Evolutionary conservation across 306 rosid species (phyloP), one percentile per base, ranked within the genome.

Genomic region (Purshia tridentata): DNA sequence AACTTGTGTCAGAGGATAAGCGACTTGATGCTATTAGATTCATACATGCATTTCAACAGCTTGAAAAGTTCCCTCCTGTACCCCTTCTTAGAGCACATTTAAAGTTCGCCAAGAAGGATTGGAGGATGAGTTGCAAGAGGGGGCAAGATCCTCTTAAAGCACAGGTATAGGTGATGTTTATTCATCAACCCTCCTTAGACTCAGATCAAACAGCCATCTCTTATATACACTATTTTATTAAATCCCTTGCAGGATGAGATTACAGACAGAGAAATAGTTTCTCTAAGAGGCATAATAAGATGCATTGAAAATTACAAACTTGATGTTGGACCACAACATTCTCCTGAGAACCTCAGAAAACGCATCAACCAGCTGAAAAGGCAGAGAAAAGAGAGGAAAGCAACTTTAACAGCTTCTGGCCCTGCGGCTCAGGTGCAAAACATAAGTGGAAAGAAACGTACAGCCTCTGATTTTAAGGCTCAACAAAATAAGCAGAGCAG

Each of bases 271-370:
- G 85, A 84, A 71, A 69, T 81, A 35, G 55, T 58, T 20, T 63
- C 81, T 55, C 59, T 84, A 48, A 84, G 35, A 77, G 67, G 75
- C 6, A 58, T 78, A 64, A 18, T 74, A 69, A 71, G 50, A 49
- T 84, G 81, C 70, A 67, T 84, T 75, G 81, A 70, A 40, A 29
- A 45, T n/a, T 77, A 81, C 78, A 67, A 66, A 20, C 88, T 84
- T 12, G 61, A 37, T 22, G 65, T 83, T 19, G 76, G 74, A 45
- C 66, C 75, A 22, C 29, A 71, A n/a, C 75, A 22, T 49, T 67
- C 77, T 74, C 78, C 85, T 2, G 68, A 58, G 49, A 29, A 13
- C 52, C 83, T 84, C 7, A 67, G 70, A 77, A 72, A 74, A 18
- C 79, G 52, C 65, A 58, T 81, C 7, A 40, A 15, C 44, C 67